These are phyloP conservation scores for Suillus cothurnatus DNA, from an alignment of 768 basidiomycete genomes.

Conservation along the genomic window DNA sequence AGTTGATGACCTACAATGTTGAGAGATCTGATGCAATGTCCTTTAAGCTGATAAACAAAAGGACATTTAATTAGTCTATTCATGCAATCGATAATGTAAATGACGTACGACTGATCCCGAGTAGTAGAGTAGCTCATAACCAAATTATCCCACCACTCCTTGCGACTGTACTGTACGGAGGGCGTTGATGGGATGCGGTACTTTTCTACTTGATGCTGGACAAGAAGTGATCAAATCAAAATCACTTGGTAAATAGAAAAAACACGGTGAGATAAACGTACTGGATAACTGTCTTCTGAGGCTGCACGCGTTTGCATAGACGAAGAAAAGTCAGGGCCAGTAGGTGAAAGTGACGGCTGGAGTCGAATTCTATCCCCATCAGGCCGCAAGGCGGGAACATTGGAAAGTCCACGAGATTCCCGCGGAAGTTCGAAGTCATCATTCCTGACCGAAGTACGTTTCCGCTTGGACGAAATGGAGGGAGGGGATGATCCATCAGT, in stretches of 20 bases:
- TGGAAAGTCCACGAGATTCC: constrained; percentile 27
- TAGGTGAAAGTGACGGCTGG: constrained; percentile 35
- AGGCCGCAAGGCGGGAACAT: constrained; percentile 27
- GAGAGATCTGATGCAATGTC: constrained; percentile 53
- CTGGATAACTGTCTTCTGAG: constrained; percentile 29
- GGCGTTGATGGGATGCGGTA: constrained; percentile 30
- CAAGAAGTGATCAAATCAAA: constrained; percentile 1
- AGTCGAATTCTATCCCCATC: constrained; percentile 29
- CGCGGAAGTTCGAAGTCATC: constrained; percentile 32
- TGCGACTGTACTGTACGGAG: constrained; percentile 35
- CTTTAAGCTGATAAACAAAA: constrained; percentile 38
- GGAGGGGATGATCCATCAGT: constrained; percentile 53
- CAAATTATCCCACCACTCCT: constrained; percentile 53
- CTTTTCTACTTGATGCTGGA: constrained; percentile 27
- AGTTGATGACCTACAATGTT: constrained; percentile 45
- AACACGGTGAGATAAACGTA: constrained; percentile 14
- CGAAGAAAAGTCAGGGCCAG: constrained; percentile 33
- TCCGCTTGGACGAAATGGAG: constrained; percentile 56
- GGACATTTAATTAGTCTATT: constrained; percentile 7
- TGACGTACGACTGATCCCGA: constrained; percentile 45
- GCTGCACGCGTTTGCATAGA: constrained; percentile 28
- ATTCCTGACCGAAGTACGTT: constrained; percentile 38
- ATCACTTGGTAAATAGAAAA: background rate
- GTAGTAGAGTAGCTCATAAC: constrained; percentile 43
- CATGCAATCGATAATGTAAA: background rate